phyloP scores from a whole-genome alignment of 352 stramenopile species.

The Phytophthora quininea region DNA sequence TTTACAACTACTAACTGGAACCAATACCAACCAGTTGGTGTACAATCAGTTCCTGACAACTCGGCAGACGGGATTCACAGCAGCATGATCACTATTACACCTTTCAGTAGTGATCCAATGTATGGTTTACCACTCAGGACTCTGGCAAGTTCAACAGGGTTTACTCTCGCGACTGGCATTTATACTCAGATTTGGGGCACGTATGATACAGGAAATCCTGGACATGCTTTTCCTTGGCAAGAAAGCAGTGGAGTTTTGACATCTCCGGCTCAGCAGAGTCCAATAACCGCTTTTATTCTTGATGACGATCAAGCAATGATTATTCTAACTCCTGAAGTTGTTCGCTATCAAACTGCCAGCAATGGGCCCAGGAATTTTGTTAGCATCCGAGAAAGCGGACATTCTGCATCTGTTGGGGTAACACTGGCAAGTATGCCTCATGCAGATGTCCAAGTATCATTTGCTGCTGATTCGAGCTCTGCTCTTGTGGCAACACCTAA shows the following conservation, averaged over 20 bases:
- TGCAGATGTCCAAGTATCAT: constrained; percentile 41
- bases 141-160: constrained; percentile 19
- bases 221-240: constrained; percentile 58
- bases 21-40: constrained; percentile 36
- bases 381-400: constrained; percentile 44
- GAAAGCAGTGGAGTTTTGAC: constrained; percentile 57
- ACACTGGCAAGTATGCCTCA: constrained; percentile 46
- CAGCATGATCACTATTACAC: constrained; percentile 37
- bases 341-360: constrained; percentile 34
- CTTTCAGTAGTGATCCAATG: constrained; percentile 39
- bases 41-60: constrained; percentile 44
- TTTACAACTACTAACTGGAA: constrained; percentile 58
- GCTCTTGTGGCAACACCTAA: constrained; percentile 38
- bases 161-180: constrained; percentile 46
- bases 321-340: constrained; percentile 37
- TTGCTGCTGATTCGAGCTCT: constrained; percentile 28
- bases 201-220: constrained; percentile 62
- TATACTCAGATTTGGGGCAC: constrained; percentile 54
- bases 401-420: constrained; percentile 47
- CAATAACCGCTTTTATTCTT: constrained; percentile 50
- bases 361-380: constrained; percentile 39
- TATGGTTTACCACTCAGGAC: constrained; percentile 51
- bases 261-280: constrained; percentile 27
- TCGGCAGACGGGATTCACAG: constrained; percentile 42
- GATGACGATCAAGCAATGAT: constrained; percentile 60